These are phyloP conservation scores for Ophiocordyceps camponoti-floridani DNA, from an alignment of 2,329 filamentous ascomycete species.

Conservation along the genomic window DNA sequence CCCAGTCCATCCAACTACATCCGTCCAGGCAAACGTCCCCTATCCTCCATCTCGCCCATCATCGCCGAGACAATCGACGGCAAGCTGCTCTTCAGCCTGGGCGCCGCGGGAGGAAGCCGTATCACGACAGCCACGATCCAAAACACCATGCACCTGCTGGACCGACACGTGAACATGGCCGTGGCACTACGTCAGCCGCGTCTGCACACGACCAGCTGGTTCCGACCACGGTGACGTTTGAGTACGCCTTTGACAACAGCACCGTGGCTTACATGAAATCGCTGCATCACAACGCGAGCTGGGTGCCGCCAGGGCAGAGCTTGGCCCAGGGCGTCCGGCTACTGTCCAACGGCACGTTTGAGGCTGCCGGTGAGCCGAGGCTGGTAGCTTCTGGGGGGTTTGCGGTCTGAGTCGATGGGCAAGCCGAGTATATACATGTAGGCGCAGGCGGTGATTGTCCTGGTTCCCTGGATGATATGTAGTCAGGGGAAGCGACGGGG, in stretches of 20 bases:
- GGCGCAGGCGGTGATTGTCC: too few species aligned
- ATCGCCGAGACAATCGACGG: conserved; percentile 59
- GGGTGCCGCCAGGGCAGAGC: conserved; percentile 46
- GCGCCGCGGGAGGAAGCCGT: conserved; percentile 64
- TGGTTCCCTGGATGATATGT: too few species aligned
- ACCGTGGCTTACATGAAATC: conserved; percentile 48
- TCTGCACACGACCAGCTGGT: conserved; percentile 71
- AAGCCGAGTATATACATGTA: too few species aligned
- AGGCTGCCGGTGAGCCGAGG: conserved; percentile 69
- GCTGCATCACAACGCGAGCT: conserved; percentile 59
- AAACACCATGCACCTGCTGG: conserved; percentile 56
- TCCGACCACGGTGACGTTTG: conserved; percentile 50
- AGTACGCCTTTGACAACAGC: conserved; percentile 52
- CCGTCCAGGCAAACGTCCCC: conserved; percentile 56
- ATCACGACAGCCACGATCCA: conserved; percentile 78
- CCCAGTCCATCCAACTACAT: conserved; percentile 62
- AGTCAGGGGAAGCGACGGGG: too few species aligned
- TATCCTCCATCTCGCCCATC: conserved; percentile 59
- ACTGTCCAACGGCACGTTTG: conserved; percentile 48
- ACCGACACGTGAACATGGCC: conserved; percentile 39
- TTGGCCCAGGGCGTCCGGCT: conserved; percentile 56
- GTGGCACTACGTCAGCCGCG: conserved; percentile 51
- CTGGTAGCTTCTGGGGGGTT: conserved; percentile 57
- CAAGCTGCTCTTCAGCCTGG: conserved; percentile 52
- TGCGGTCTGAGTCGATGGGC: conserved; percentile 16